Evolutionary conservation across 2,329 filamentous ascomycete genomes (phyloP), one percentile per base, ranked within the genome.

Genomic region (Thielaviopsis ethacetica): DNA sequence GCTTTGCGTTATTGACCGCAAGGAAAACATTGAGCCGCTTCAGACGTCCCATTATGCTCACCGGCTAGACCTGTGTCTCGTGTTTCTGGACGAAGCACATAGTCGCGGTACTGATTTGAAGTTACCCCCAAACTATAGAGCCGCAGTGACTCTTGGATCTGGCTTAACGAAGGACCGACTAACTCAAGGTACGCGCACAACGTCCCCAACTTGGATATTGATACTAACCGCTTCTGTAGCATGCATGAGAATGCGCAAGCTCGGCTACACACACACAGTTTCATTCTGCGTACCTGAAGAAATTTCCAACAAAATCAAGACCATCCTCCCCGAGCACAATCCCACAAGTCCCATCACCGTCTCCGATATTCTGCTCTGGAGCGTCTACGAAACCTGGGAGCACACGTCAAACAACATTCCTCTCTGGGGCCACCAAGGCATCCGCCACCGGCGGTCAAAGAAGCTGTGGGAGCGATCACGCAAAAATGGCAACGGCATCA

Each of bases 51-150:
- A 82, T 0, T 88, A 79, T 63, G 68, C 71, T 0, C 71, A 73
- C 0, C 75, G 82, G 5, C 68, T 85, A 0, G 78, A 81, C 5
- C 63, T 63, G 0, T 90, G 85, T 58, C 66, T 87, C 0, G 73
- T 89, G 0, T 90, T 83, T 58, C 71, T 91, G 0, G 85, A 90
- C 55, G 81, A 90, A 60, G 76, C 78, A 0, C 85, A 90, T 62
- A 87, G 85, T 0, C 69, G 85, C 61, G 85, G 86, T 0, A 88
- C 78, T 0, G 85, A 91, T 62, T 65, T 90, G 0, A 78, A 76
- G 38, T 68, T 88, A 0, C 85, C 84, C 0, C 59, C 59, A 0
- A 4, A 75, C 13, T 84, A 83, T 63, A 72, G 80, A 0, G 86
- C 85, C 0, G 81, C 81, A 0, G 81, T 90, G 0, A 89, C 84